Evolutionary conservation across 192 early-diverging fungal genomes (phyloP).

Genomic region (Rhizophagus sp.): DNA sequence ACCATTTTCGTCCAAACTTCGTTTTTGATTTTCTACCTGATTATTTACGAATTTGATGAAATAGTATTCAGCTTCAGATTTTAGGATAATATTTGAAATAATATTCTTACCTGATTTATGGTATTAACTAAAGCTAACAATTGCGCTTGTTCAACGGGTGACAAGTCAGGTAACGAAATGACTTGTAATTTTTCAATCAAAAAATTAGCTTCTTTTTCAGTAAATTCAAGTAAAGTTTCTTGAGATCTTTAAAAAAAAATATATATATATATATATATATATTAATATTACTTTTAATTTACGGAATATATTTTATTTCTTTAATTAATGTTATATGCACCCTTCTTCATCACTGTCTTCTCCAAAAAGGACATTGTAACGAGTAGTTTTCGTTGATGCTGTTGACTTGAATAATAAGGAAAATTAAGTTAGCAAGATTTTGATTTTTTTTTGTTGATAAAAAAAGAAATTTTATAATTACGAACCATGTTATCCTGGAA

Average conservation of each 20-base stretch:
- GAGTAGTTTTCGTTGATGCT: background rate
- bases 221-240: conserved; percentile 40
- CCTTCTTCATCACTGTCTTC: conserved; percentile 29
- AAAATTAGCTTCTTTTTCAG: conserved; percentile 42
- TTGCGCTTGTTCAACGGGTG: conserved; percentile 67
- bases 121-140: conserved; percentile 80
- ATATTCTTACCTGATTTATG: conserved; percentile 52
- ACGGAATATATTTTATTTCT: background rate
- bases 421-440: background rate
- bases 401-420: conserved; percentile 5
- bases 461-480: background rate
- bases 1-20: conserved; percentile 84
- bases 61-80: no score
- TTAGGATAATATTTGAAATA: background rate
- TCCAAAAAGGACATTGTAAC: conserved; percentile 24
- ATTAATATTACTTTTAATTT: conserved; percentile 20
- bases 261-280: background rate
- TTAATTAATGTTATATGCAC: conserved; percentile 10
- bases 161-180: conserved; percentile 61
- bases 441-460: background rate
- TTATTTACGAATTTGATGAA: background rate
- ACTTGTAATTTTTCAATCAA: conserved; percentile 58
- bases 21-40: conserved; percentile 70
- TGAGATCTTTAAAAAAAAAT: conserved; percentile 28
- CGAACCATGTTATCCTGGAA: conserved; percentile 53